Base-by-base conservation (phyloP, 176 grass and related monocot species). In the Carex scoparia region DNA sequence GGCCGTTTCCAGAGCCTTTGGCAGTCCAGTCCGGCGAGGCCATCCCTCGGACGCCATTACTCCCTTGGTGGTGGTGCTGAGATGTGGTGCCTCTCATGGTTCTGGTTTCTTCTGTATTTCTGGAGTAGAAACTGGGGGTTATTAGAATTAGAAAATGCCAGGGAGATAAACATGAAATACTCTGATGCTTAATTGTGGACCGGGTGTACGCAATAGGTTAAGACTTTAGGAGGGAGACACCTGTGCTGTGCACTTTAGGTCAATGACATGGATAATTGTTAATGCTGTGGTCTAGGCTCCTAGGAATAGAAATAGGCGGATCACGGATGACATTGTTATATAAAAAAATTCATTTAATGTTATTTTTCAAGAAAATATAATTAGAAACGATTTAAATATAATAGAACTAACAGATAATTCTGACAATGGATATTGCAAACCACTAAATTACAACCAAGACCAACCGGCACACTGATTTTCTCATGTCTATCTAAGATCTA, bases 31-130 rank as follows among this genome's bases (percentile, higher is more conserved):
- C 88, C 8, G 88, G 90, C 55, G 87, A 90, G 7, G 67, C 16
- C 46, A 88, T 46, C 1, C 32, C 64, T 35, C 48, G 31, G 42
- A 88, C 83, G 16, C 83, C 87, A 11, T 86, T 91, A 64, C 83
- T 85, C 54, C 38, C 15, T 31, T 91, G 93, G 32, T 86, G 87
- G 76, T 89, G 86, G 16, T 89, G 85, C 15, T 80, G 77, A 35
- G 67, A 68, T 48, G 85, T 18, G 46, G 91, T 72, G 1, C 75
- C 80, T 64, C 84, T 89, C 93, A 95, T 91, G 56, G 30, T 65
- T 79, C 81, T 81, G 79, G 81, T 57, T 33, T 95, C 93, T 40
- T 95, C 93, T n/a, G 87, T 84, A 79, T 87, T 84, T 84, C 74
- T 78, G 74, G 18, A 78, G 74, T 33, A 78, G 51, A 78, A 61